Base-by-base conservation (phyloP, 2,329 filamentous ascomycete genomes). In the Waltergamsia citrina region DNA sequence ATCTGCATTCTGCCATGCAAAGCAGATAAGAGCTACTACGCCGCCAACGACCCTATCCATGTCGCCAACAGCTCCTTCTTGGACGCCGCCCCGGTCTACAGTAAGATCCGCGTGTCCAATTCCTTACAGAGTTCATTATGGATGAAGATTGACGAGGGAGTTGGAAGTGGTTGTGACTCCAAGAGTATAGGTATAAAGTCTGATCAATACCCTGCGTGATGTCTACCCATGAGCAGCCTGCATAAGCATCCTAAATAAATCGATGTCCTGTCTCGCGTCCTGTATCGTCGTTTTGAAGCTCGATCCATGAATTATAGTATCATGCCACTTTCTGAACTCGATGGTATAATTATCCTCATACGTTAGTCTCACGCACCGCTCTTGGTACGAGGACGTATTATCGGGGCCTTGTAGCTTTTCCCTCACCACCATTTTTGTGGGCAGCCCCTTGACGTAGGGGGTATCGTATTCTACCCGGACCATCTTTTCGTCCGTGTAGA, bases 361-460 rank as follows among this genome's bases (percentile, higher is more conserved):
- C 0, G 64, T 65, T 23, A 52, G 57, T 20, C 61, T 46, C 4
- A 70, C 46, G 2, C 37, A 49, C 2, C 52, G 48, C 41, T 64
- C 62, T 33, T 57, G 52, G 25, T 52, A 65, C 11, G 50, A 53
- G n/a, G n/a, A n/a, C n/a, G n/a, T n/a, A n/a, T n/a, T n/a, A n/a
- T n/a, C n/a, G n/a, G n/a, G n/a, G 0, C 52, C 59, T 9, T 59
- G 51, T 5, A 39, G 32, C 10, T 54, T 53, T 28, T 75, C 69
- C 6, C 57, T 46, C 7, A 74, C 51, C 0, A 49, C 52, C 35
- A 75, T 61, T 6, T 56, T 65, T 17, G 71, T 65, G 0, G 67
- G 65, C 2, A 74, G 49, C 0, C 64, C 71, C 41, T 72, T 73
- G n/a, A 75, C 57, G 36, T 68, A 75, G 0, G 74, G 74, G 1